phyloP scores from a whole-genome alignment of 2,329 filamentous ascomycete genomes.

The Blastomyces parvus region DNA sequence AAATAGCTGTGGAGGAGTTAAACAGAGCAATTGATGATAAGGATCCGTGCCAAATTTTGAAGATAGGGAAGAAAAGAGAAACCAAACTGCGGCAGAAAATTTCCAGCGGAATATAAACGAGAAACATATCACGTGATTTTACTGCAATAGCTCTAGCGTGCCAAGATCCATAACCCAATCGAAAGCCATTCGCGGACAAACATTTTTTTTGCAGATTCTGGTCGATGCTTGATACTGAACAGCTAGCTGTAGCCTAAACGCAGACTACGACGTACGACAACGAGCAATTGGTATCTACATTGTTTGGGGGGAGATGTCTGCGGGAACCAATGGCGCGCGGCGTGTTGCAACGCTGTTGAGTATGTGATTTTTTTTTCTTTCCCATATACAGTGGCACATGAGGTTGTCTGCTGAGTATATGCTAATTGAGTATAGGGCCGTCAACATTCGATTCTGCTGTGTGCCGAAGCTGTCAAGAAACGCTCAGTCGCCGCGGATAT shows the following conservation, averaged over 20 bases:
- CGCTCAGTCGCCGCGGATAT: slow-evolving; percentile 32
- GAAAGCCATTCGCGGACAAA: neutral
- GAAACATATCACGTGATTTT: slow-evolving; percentile 17
- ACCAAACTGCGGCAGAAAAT: slow-evolving; percentile 23
- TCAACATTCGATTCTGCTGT: slow-evolving; percentile 33
- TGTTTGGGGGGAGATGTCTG: slow-evolving; percentile 27
- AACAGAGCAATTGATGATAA: slow-evolving; percentile 82
- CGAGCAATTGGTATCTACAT: slow-evolving; percentile 9
- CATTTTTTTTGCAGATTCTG: slow-evolving; percentile 9
- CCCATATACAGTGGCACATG: neutral
- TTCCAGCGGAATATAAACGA: neutral
- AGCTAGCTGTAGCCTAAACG: neutral
- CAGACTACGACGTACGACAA: neutral
- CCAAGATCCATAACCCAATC: slow-evolving; percentile 9
- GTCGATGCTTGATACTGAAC: neutral
- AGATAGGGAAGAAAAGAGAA: slow-evolving; percentile 29
- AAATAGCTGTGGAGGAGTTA: slow-evolving; percentile 60
- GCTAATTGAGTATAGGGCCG: slow-evolving; percentile 4
- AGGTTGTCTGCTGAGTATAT: neutral
- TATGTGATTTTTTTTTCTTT: slow-evolving; percentile 20
- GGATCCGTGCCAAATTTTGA: slow-evolving; percentile 61
- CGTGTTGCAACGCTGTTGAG: slow-evolving; percentile 32
- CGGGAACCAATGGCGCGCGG: slow-evolving; percentile 34
- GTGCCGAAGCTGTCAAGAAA: slow-evolving; percentile 37
- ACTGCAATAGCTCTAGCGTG: slow-evolving; percentile 20